Evolutionary conservation across 441 rosid genomes (phyloP).

Genomic region (Jatropha podagrica): DNA sequence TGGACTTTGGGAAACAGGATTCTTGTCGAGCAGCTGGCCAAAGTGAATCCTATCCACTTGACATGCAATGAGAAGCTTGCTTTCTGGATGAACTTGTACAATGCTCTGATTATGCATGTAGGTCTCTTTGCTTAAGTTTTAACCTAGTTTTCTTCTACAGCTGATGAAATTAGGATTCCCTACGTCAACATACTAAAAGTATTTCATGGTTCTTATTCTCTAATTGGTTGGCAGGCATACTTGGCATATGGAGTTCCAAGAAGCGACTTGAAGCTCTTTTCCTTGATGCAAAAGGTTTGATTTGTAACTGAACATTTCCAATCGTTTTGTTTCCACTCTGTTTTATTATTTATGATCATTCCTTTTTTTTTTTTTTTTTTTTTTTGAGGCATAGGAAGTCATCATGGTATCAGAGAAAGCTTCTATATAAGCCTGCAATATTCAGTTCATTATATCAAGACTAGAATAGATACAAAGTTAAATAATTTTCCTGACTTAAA

Average conservation of each 20-base stretch:
- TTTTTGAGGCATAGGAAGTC: neutral
- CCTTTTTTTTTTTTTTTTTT: too few species aligned
- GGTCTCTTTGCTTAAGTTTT: constrained; percentile 12
- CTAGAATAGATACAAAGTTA: too few species aligned
- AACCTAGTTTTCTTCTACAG: neutral
- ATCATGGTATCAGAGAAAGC: neutral
- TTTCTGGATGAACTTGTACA: constrained; percentile 71
- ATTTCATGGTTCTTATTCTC: constrained; percentile 10
- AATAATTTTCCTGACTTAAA: neutral
- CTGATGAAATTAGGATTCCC: constrained; percentile 2
- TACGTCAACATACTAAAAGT: neutral
- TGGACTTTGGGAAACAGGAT: constrained; percentile 37
- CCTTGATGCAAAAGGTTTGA: constrained; percentile 88
- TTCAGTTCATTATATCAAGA: too few species aligned
- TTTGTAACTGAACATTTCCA: constrained; percentile 8
- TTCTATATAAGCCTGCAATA: too few species aligned
- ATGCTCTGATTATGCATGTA: constrained; percentile 74
- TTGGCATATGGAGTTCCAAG: constrained; percentile 90
- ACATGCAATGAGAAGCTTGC: constrained; percentile 55
- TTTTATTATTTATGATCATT: too few species aligned
- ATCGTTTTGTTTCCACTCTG: neutral
- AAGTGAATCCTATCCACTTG: constrained; percentile 52
- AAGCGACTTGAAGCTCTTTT: constrained; percentile 85
- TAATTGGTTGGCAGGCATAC: constrained; percentile 55
- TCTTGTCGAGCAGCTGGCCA: constrained; percentile 62